Conservation (phyloP, 2,329 filamentous ascomycete genomes). For the Alternaria viburni region DNA sequence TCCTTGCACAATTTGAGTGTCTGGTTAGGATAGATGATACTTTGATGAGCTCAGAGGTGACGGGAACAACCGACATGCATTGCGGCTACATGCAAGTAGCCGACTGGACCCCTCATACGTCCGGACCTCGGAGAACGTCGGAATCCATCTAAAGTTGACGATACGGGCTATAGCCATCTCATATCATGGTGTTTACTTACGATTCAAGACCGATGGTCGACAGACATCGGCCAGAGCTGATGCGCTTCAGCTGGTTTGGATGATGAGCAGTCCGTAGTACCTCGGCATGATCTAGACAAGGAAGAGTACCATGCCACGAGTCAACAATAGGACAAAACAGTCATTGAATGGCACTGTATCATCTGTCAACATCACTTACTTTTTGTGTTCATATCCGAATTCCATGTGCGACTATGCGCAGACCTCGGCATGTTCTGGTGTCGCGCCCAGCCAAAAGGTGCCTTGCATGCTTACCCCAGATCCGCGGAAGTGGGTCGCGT, state of each 20-base stretch:
- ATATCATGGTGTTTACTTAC: not conserved
- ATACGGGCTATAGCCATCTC: not conserved
- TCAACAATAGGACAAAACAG: not conserved
- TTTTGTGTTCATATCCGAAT: not conserved
- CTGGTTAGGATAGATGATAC: not conserved
- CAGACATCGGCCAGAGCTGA: not conserved
- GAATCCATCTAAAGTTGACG: not conserved
- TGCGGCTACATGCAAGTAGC: conserved; percentile 22
- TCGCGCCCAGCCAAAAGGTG: conserved; percentile 5
- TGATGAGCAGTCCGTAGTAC: not conserved
- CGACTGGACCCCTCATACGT: conserved; percentile 16
- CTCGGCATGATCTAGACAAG: not conserved
- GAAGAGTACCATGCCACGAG: not conserved
- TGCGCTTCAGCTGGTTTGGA: not conserved
- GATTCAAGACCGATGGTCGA: not conserved
- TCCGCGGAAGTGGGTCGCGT: conserved; percentile 13
- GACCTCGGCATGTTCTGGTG: not conserved
- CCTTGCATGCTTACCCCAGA: conserved; percentile 15
- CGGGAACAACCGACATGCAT: conserved; percentile 15
- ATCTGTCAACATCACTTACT: not conserved
- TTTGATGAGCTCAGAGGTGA: conserved; percentile 4
- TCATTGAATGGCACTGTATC: not conserved
- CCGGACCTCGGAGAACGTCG: conserved; percentile 6
- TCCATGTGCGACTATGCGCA: not conserved
- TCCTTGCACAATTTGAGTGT: not conserved